These are phyloP conservation scores for Colletotrichum zoysiae DNA, from an alignment of 2,329 filamentous ascomycete species.

Conservation along the genomic window DNA sequence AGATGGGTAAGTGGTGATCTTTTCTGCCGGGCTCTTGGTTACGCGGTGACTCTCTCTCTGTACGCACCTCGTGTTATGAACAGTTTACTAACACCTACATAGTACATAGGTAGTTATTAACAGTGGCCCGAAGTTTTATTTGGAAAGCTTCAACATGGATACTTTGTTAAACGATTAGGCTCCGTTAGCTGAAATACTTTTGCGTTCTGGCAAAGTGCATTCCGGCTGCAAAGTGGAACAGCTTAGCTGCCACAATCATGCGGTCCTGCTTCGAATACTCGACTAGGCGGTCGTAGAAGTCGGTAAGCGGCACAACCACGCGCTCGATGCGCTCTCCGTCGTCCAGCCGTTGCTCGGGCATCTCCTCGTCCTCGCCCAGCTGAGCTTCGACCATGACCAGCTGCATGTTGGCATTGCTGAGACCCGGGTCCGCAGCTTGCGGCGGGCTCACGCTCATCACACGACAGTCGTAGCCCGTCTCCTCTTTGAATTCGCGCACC, in stretches of 20 bases:
- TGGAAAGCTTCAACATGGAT: not conserved
- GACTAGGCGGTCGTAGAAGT: slow-evolving; percentile 67
- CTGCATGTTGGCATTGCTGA: slow-evolving; percentile 72
- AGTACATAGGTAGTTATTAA: too few species aligned
- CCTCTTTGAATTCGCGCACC: slow-evolving; percentile 66
- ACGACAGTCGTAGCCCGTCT: slow-evolving; percentile 68
- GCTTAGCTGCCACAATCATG: slow-evolving; percentile 67
- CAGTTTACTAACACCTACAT: too few species aligned
- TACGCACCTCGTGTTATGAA: too few species aligned
- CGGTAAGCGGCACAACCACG: slow-evolving; percentile 67
- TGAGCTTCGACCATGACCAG: slow-evolving; percentile 71
- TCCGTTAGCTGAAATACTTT: not conserved
- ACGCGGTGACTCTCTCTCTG: too few species aligned
- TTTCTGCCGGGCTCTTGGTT: too few species aligned
- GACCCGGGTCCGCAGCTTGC: slow-evolving; percentile 68
- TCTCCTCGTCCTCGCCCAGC: slow-evolving; percentile 61
- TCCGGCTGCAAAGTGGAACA: slow-evolving; percentile 72
- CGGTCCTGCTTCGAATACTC: slow-evolving; percentile 61
- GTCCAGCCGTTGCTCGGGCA: slow-evolving; percentile 69
- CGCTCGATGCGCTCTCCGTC: slow-evolving; percentile 73
- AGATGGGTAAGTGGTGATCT: too few species aligned
- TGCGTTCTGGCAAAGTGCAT: slow-evolving; percentile 56
- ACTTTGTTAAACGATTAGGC: not conserved
- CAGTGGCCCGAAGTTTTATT: not conserved
- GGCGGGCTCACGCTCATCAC: slow-evolving; percentile 63